Base-by-base conservation (phyloP, 2,329 filamentous ascomycete species). In the Dactylellina drechsleri region DNA sequence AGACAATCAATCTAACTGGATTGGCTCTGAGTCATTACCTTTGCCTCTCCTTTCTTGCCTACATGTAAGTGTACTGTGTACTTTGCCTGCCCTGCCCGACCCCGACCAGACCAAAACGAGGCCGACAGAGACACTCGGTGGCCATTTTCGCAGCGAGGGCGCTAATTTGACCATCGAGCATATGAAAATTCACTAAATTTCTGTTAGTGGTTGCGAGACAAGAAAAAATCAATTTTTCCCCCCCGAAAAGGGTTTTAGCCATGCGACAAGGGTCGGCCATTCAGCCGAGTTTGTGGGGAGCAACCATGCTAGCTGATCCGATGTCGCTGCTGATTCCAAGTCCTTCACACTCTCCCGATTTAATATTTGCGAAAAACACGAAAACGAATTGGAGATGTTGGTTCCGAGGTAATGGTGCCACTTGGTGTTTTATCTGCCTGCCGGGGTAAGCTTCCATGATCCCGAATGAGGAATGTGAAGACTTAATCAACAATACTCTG, bases 241-340 rank as follows among this genome's bases (percentile, higher is more conserved):
- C 59, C 57, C 64, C 64, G 58, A 43, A 64, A 68, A 58, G 58
- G 71, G 71, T 64, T 75, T 74, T 66, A 66, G 57, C 61, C 68
- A 66, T 60, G 61, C 62, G 86, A 83, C 84, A 86, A 85, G 79
- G n/a, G 18, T 78, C 83, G 70, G 76, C 79, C 80, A 80, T 80
- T 80, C 78, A 73, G 77, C 77, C 64, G 76, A 52, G 65, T 61
- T 71, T 77, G 70, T 66, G 60, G 70, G 58, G 70, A 61, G 40
- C 49, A 76, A 50, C 70, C 50, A 36, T 26, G 47, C 60, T 41
- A 41, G 36, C 41, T 52, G 43, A 66, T 71, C 73, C 73, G 73
- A 76, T 76, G 73, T 76, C 73, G 73, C 64, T 72, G 15, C 43
- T 31, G 47, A 31, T 31, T 49, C 40, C 40, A 47, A 59, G 36